These are phyloP conservation scores for Citrus sinensis DNA, from an alignment of 345 rosid genomes.

Conservation along the genomic window DNA sequence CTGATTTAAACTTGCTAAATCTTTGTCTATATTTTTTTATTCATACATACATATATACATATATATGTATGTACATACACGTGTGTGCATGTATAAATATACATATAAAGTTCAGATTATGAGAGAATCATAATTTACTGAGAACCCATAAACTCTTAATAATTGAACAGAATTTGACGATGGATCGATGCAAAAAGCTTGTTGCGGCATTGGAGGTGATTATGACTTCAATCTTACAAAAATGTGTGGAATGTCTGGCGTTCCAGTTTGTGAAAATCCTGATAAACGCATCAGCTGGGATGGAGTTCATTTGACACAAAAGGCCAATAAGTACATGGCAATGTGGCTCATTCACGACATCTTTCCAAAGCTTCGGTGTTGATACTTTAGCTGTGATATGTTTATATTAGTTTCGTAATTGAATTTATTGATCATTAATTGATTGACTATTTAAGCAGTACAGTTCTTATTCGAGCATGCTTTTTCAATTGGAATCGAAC, in stretches of 20 bases:
- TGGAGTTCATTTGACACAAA: constrained; percentile 12
- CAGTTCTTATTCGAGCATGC: too few species aligned
- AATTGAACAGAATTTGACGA: constrained; percentile 8
- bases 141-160: too few species aligned
- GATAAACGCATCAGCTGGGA: constrained; percentile 27
- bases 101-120: too few species aligned
- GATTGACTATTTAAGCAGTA: too few species aligned
- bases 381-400: background rate
- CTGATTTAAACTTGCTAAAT: background rate
- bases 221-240: constrained; percentile 6
- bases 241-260: constrained; percentile 19
- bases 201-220: constrained; percentile 20
- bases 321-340: constrained; percentile 21
- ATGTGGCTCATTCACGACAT: constrained; percentile 19
- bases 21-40: background rate
- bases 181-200: constrained; percentile 3
- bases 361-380: constrained; percentile 19
- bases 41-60: background rate
- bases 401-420: background rate
- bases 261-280: constrained; percentile 18
- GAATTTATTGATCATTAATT: too few species aligned
- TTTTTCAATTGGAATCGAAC: too few species aligned
- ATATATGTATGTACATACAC: background rate
- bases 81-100: too few species aligned
- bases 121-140: background rate